Conservation (phyloP, 805 yeast species). For the Pichia membranifaciens region DNA sequence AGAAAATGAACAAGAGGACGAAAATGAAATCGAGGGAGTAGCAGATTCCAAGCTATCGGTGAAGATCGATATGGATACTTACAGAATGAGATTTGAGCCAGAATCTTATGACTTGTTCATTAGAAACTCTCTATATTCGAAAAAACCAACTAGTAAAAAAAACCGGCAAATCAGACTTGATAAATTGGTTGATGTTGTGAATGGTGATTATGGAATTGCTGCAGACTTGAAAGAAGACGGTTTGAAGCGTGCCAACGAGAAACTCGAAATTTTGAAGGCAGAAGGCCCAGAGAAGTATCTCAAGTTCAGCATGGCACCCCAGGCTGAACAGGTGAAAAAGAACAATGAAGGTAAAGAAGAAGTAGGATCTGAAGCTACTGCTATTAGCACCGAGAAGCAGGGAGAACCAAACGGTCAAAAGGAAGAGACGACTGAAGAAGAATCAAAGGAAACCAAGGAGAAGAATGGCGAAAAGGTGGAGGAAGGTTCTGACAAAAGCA, state of each 20-base stretch:
- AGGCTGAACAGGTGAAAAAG: conserved; percentile 7
- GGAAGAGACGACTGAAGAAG: not conserved
- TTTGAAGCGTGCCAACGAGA: conserved; percentile 28
- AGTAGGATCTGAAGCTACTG: not conserved
- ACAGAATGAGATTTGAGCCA: conserved; percentile 74
- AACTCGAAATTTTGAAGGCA: conserved; percentile 31
- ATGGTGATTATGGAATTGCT: conserved; percentile 56
- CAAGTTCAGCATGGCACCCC: conserved; percentile 8
- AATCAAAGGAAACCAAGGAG: not conserved
- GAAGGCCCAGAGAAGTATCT: conserved; percentile 36
- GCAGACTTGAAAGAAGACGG: conserved; percentile 36
- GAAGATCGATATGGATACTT: conserved; percentile 70
- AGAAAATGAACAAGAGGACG: conserved; percentile 40
- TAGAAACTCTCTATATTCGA: conserved; percentile 45
- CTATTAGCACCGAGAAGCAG: not conserved
- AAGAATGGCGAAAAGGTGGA: conserved; percentile 12
- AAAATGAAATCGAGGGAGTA: conserved; percentile 48
- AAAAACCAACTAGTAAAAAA: conserved; percentile 20
- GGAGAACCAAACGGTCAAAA: conserved; percentile 9
- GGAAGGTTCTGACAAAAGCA: conserved; percentile 12
- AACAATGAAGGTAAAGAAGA: conserved; percentile 15
- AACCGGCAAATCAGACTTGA: conserved; percentile 15
- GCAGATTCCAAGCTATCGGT: conserved; percentile 69
- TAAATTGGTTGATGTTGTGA: conserved; percentile 35
- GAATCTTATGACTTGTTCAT: conserved; percentile 75